A percentile compares a stretch with the other conserved stretches of the same genome.
phyloP scores from a whole-genome alignment of 1,284 basidiomycete genomes.

The Fomes fomentarius region DNA sequence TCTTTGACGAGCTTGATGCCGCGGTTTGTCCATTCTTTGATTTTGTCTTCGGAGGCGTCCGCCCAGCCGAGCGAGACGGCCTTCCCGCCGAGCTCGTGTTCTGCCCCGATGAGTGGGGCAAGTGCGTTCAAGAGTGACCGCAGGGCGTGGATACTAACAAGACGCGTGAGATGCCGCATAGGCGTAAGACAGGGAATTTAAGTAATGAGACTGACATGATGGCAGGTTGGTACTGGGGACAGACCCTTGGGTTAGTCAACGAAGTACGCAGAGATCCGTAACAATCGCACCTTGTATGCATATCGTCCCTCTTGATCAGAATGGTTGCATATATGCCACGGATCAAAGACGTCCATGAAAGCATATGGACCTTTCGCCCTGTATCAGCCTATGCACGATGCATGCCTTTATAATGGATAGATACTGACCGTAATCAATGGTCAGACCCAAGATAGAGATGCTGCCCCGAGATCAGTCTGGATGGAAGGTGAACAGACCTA shows the following conservation, averaged over 20 bases:
- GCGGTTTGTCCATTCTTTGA: conserved; percentile 63
- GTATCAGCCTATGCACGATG: background rate
- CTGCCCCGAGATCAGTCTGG: conserved; percentile 36
- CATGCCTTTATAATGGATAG: background rate
- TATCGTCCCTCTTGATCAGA: conserved; percentile 88
- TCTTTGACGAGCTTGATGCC: conserved; percentile 55
- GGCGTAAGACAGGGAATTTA: conserved; percentile 37
- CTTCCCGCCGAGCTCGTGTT: conserved; percentile 54
- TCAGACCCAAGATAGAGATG: conserved; percentile 85
- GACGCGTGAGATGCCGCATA: conserved; percentile 1
- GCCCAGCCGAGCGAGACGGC: conserved; percentile 70
- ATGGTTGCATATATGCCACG: conserved; percentile 92
- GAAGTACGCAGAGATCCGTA: conserved; percentile 3
- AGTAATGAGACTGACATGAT: conserved; percentile 56
- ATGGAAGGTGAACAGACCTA: conserved; percentile 4
- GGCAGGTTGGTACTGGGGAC: conserved; percentile 36
- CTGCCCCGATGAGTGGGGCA: conserved; percentile 83
- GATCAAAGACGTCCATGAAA: conserved; percentile 93
- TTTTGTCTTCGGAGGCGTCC: conserved; percentile 52
- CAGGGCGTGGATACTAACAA: conserved; percentile 71
- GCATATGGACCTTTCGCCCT: conserved; percentile 77
- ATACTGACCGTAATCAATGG: conserved; percentile 84
- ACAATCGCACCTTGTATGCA: conserved; percentile 67
- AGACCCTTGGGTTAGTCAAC: background rate
- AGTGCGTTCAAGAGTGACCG: conserved; percentile 76